Base-by-base conservation (phyloP, 345 rosid species). In the Brassica carinata region DNA sequence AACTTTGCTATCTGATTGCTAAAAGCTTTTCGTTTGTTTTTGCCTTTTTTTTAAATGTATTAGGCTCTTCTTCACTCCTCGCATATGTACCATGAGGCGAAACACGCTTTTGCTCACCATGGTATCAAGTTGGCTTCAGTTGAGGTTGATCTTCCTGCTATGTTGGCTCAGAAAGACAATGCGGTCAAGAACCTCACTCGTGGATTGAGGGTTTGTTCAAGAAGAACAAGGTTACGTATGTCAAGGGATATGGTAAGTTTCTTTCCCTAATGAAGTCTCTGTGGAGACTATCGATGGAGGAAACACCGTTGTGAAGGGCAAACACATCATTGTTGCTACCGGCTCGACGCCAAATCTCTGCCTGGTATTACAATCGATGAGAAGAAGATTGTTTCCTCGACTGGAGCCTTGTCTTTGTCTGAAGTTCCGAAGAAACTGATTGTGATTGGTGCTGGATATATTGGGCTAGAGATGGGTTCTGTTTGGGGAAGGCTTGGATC, bases 391-490 rank as follows among this genome's bases (percentile, higher is more conserved):
- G 94, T 91, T 27, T 93, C 98, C 7, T 93, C 98, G 5, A 93
- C 98, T 55, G 97, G 98, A 38, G 98, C 98, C 2, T 82, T 91
- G 80, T 86, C 89, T 70, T 73, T 91, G 76, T 40, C 80, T 14
- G 87, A 88, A 85, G 80, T 93, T 18, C 98, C 98, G 0, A 89
- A 93, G 93, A 90, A 88, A 77, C 86, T 93, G 14, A 90, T 93
- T 72, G 98, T 93, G 27, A 87, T 93, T 78, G 98, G 97, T 40
- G 98, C 98, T 0, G 98, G 97, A 4, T 90, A 90, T 85, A 93
- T 93, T 79, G 98, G 98, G 66, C 92, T 91, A 3, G 97, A 93
- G 91, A 91, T 93, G 98, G 98, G 98, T 34, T 93, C 98, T 19
- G 97, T 91, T 64, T 91, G 97, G 98, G 87, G 87, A 57, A 86